These are phyloP conservation scores for Naematelia aurantialba DNA, from an alignment of 768 basidiomycete genomes.

Conservation along the genomic window DNA sequence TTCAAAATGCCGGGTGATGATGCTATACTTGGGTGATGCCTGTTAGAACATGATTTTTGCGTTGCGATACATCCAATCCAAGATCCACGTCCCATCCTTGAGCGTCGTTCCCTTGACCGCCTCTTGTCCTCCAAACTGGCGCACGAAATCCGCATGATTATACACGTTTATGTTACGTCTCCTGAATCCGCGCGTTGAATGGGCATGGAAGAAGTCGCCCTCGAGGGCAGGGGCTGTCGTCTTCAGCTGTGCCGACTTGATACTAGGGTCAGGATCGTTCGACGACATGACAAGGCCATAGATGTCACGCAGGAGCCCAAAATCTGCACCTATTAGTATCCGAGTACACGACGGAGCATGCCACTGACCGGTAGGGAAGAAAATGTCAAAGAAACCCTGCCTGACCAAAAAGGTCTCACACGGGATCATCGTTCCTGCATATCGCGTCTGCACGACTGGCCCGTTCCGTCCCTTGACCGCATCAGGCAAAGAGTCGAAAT, in stretches of 20 bases:
- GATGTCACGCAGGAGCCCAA: slow-evolving; percentile 77
- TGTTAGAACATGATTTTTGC: slow-evolving; percentile 81
- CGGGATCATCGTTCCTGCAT: slow-evolving; percentile 77
- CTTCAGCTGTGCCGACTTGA: slow-evolving; percentile 54
- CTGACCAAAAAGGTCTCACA: slow-evolving; percentile 85
- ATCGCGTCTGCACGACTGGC: slow-evolving; percentile 93
- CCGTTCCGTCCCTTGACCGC: slow-evolving; percentile 71
- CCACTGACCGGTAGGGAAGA: slow-evolving; percentile 76
- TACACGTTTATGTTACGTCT: slow-evolving; percentile 76
- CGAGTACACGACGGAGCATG: not conserved
- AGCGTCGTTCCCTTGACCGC: slow-evolving; percentile 61
- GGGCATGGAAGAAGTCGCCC: slow-evolving; percentile 31
- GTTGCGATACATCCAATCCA: slow-evolving; percentile 86
- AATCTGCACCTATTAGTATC: slow-evolving; percentile 53
- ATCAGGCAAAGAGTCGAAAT: slow-evolving; percentile 85
- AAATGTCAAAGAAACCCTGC: slow-evolving; percentile 96
- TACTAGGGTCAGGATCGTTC: slow-evolving; percentile 21
- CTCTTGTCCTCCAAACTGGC: slow-evolving; percentile 62
- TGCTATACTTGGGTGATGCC: not conserved
- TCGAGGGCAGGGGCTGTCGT: not conserved
- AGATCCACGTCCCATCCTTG: slow-evolving; percentile 78
- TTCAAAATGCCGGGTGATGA: not conserved
- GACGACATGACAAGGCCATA: slow-evolving; percentile 70
- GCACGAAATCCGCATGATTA: slow-evolving; percentile 82
- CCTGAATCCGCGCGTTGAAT: slow-evolving; percentile 71